Percentiles rank a stretch among this genome's conserved stretches.
Conservation (phyloP, 2,329 filamentous ascomycete genomes). For the Venturiaceae sp. region DNA sequence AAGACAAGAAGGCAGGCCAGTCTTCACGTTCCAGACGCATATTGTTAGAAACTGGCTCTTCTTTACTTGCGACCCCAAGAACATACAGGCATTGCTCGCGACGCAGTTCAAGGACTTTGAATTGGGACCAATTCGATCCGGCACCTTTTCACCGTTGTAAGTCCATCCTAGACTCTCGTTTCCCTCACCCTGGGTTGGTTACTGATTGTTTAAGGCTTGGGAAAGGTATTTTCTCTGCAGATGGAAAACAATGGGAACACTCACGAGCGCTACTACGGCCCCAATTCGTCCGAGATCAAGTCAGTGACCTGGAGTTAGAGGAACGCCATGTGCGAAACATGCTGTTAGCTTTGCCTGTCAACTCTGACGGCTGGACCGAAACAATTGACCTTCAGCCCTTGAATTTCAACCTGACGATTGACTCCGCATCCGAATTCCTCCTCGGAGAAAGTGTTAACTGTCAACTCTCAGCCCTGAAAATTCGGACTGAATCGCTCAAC, state of each 20-base stretch:
- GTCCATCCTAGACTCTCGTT: background rate
- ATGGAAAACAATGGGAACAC: slow-evolving; percentile 26
- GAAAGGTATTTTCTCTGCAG: slow-evolving; percentile 16
- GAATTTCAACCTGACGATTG: slow-evolving; percentile 57
- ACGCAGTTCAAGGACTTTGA: slow-evolving; percentile 11
- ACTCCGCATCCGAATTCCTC: slow-evolving; percentile 58
- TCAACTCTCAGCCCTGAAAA: background rate
- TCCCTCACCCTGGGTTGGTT: background rate
- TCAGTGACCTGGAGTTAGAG: slow-evolving; percentile 24
- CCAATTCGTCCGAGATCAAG: slow-evolving; percentile 27
- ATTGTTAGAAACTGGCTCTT: slow-evolving; percentile 34
- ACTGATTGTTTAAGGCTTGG: background rate
- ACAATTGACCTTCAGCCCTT: slow-evolving; percentile 45
- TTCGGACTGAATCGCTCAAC: slow-evolving; percentile 17
- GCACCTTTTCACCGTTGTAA: slow-evolving; percentile 6
- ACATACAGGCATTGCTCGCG: slow-evolving; percentile 10
- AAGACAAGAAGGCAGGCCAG: background rate
- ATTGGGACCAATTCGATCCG: background rate
- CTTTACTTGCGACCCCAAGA: slow-evolving; percentile 31
- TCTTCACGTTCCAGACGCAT: background rate
- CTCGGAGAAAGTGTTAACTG: slow-evolving; percentile 41
- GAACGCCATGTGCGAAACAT: slow-evolving; percentile 25
- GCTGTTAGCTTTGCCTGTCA: slow-evolving; percentile 17
- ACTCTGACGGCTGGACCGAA: background rate
- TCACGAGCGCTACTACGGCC: slow-evolving; percentile 25